These are phyloP conservation scores for Austroboletus olivaceoglutinosus DNA, from an alignment of 1,284 basidiomycete species.

Conservation along the genomic window DNA sequence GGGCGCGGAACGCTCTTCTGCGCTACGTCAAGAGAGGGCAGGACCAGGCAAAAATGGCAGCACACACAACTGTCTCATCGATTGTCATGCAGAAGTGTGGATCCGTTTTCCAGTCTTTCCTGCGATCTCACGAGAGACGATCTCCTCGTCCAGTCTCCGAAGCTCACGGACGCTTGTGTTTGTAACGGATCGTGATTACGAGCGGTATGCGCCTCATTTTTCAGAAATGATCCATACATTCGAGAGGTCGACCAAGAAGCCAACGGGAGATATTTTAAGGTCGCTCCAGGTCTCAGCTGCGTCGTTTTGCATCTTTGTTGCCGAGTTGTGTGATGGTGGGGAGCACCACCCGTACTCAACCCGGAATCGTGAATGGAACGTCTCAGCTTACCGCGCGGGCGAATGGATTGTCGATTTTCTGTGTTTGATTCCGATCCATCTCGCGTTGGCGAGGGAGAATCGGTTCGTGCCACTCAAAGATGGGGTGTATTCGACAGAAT, in stretches of 20 bases:
- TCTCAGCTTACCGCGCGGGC: conserved; percentile 45
- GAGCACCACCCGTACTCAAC: background rate
- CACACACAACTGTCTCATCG: conserved; percentile 50
- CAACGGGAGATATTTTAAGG: conserved; percentile 42
- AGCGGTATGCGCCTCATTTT: conserved; percentile 43
- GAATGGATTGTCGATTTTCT: conserved; percentile 63
- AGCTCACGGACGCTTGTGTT: conserved; percentile 40
- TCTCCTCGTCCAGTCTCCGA: conserved; percentile 35
- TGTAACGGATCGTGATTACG: conserved; percentile 39
- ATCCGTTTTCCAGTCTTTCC: conserved; percentile 59
- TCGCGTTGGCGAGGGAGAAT: conserved; percentile 57
- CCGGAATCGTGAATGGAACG: conserved; percentile 18
- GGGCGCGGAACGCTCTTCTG: conserved; percentile 11
- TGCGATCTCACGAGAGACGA: conserved; percentile 49
- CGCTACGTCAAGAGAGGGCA: conserved; percentile 19
- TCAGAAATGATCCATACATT: conserved; percentile 45
- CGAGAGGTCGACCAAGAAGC: conserved; percentile 42
- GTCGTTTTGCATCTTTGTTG: conserved; percentile 20
- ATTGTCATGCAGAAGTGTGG: conserved; percentile 62
- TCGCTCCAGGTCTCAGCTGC: conserved; percentile 30
- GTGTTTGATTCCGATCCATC: conserved; percentile 63
- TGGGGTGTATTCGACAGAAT: conserved; percentile 48
- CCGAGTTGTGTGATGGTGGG: conserved; percentile 13
- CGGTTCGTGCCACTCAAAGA: conserved; percentile 61
- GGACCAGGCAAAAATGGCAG: background rate